A percentile compares a stretch with the other conserved stretches of the same genome.
Evolutionary conservation across 495 filamentous ascomycete species (phyloP).

Genomic region (Daldinia bambusicola): DNA sequence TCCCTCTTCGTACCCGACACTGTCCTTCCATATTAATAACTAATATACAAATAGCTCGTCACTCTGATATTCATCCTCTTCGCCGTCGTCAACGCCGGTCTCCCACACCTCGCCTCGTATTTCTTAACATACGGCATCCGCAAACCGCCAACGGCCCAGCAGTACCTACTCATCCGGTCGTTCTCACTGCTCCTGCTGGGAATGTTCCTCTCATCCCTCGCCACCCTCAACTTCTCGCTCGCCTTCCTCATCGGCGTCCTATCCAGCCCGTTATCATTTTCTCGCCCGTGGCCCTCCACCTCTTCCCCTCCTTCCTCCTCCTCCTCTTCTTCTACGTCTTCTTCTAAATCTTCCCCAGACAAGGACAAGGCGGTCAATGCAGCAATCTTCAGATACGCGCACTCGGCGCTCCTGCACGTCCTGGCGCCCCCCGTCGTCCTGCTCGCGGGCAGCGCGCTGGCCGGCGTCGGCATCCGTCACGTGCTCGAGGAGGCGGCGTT

Average conservation of each 20-base stretch:
- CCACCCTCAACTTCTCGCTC: conserved; percentile 96
- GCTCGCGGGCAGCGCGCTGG: conserved; percentile 61
- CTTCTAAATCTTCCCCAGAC: not conserved
- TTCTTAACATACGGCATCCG: conserved; percentile 52
- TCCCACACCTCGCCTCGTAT: conserved; percentile 68
- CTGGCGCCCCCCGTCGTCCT: conserved; percentile 75
- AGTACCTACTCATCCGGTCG: conserved; percentile 82
- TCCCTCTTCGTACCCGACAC: not conserved
- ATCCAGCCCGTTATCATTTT: conserved; percentile 78
- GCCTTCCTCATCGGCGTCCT: conserved; percentile 86
- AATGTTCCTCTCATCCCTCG: conserved; percentile 88
- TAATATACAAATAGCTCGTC: conserved; percentile 61
- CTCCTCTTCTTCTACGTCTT: not conserved
- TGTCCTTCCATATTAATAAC: conserved; percentile 26
- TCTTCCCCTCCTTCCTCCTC: conserved; percentile 15
- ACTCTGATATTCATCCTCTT: conserved; percentile 67
- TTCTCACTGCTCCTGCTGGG: conserved; percentile 93
- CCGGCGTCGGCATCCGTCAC: conserved; percentile 60
- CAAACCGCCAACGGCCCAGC: conserved; percentile 66
- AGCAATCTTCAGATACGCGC: conserved; percentile 24
- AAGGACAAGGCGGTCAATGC: not conserved
- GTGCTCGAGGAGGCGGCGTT: conserved; percentile 82
- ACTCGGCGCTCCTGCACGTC: conserved; percentile 59
- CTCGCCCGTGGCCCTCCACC: conserved; percentile 60
- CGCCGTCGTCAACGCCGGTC: conserved; percentile 64